A percentile compares a stretch with the other conserved stretches of the same genome.
phyloP scores from a whole-genome alignment of 1,284 basidiomycete genomes.

The Sporisorium graminicola region DNA sequence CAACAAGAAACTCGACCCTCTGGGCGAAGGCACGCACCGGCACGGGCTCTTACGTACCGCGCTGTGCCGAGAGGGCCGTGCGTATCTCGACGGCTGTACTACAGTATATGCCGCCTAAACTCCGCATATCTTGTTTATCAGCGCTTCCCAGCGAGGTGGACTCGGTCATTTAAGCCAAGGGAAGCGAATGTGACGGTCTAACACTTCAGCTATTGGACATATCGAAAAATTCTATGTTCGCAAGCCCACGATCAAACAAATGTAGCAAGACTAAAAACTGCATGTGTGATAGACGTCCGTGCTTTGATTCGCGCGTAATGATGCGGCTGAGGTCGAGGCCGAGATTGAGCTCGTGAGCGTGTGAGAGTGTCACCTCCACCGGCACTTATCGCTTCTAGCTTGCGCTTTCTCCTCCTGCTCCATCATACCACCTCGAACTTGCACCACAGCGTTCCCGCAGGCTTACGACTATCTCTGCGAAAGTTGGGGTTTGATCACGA shows the following conservation, averaged over 20 bases:
- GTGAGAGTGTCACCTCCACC: background rate
- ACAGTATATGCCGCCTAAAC: no score
- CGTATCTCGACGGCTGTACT: conserved; percentile 30
- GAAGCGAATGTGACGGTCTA: background rate
- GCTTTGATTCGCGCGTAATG: background rate
- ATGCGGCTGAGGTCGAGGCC: background rate
- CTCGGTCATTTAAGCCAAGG: background rate
- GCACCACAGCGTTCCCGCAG: background rate
- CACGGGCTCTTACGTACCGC: background rate
- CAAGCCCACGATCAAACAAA: background rate
- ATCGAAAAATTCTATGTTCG: background rate
- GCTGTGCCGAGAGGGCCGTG: conserved; percentile 11
- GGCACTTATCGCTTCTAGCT: background rate
- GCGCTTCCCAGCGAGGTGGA: background rate
- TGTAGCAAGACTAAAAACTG: background rate
- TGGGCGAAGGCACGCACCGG: no score
- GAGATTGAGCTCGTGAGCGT: background rate
- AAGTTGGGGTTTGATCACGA: no score
- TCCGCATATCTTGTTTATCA: background rate
- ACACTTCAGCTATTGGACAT: no score
- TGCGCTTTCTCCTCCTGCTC: background rate
- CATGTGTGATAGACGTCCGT: background rate
- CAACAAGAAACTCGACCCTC: no score
- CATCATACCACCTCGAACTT: background rate
- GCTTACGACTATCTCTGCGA: background rate